Base-by-base conservation (phyloP, 176 grass and related monocot species). In the Leersia perrieri region DNA sequence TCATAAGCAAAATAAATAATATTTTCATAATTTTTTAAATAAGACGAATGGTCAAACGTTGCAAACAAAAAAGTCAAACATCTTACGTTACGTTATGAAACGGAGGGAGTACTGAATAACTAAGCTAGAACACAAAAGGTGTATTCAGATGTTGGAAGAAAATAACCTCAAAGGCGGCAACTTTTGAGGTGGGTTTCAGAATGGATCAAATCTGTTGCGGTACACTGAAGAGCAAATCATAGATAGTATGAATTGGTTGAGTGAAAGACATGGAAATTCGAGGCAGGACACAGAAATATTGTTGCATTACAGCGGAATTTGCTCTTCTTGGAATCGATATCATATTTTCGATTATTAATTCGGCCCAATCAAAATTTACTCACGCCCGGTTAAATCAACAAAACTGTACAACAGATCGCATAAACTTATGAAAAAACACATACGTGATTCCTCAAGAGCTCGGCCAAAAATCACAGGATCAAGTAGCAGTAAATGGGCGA, bases 121-220 rank as follows among this genome's bases (percentile, higher is more conserved):
- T 60, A 23, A 11, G 6, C 11, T 33, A 60, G 13, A 44, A 80
- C 14, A 79, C 39, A 58, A 67, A 66, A 66, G 7, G 47, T 10
- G 55, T 36, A 61, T 49, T 13, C 68, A 23, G 30, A 51, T 66
- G 47, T 35, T 79, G 80, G 71, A 91, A 58, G 60, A 72, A 77
- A 81, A 84, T 70, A 53, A 83, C 61, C 49, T 74, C n/a, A n/a
- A 70, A 30, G 55, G 49, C 75, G 70, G 51, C 75, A 68, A 36
- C 44, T 80, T 81, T 73, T n/a, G 30, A 67, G 57, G 49, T 8
- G 68, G 40, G 57, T 76, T 81, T 81, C 5, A 11, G 20, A 67
- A 71, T 76, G 28, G 55, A n/a, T 71, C 28, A 27, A 41, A 80
- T 83, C 13, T 57, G 31, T 40, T 51, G 33, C 11, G 28, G 44